Evolutionary conservation across 305 asterid genomes (phyloP), one percentile per base, ranked within the genome.

Genomic region (Fraxinus latifolia): DNA sequence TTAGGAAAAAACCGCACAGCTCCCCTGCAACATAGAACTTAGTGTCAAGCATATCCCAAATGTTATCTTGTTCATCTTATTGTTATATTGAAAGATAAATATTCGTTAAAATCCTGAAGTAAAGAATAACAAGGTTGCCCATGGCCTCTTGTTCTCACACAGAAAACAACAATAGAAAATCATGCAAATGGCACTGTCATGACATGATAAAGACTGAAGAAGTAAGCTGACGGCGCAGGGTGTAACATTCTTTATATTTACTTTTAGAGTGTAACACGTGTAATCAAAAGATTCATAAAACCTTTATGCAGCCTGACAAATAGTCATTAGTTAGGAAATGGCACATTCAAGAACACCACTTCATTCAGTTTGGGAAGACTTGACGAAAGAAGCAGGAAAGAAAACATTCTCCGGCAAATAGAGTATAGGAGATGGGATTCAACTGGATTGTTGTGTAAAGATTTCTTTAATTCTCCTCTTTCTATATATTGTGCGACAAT

Each of bases 1-100:
- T 89, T 91, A 15, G 98, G 98, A 84, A 85, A 95, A 90, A 95
- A 95, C 76, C 98, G 90, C 55, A 93, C 97, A 71, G 96, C 96
- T 78, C 99, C 99, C 95, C 98, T 95, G 95, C 91, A 83, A 88
- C 77, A 27, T 77, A 80, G 72, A 80, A 76, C 21, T 55, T 33
- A 68, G 84, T 76, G 47, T 78, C 81, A 82, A 82, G 80, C 79
- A 62, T 58, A 36, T 39, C 76, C 34, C 50, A 33, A 71, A 50
- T 71, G 25, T 67, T 29, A 11, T 0, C 81, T 50, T 76, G 4
- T n/a, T 34, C 75, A 12, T 15, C 73, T 42, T 27, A 44, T 25
- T 25, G 32, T 29, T 76, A 39, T 76, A 29, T 81, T 33, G 77
- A 19, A n/a, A 23, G 70, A 81, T 53, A 80, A 39, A 68, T 74